Evolutionary conservation across 192 early-diverging fungal species (phyloP), one percentile per base, ranked within the genome.

Genomic region (Coemansia sp.): DNA sequence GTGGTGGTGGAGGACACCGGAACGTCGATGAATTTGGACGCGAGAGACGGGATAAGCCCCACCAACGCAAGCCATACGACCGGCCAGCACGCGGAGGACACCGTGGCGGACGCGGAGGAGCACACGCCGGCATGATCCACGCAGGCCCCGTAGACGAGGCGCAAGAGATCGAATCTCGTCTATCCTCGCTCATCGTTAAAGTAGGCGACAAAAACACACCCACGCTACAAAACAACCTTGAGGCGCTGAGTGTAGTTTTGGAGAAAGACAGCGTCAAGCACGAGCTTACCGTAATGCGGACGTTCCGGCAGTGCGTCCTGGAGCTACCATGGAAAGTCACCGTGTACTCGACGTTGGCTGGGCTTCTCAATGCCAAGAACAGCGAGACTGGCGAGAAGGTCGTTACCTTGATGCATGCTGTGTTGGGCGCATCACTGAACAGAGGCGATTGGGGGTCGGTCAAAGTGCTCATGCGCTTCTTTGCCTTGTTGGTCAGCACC

Each of bases 381-480:
- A 72, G 75, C 62, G 89, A 88, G 24, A 87, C 90, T 2, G 93
- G 88, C 33, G 82, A 67, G 3, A 86, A 84, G 29, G 82, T 99
- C 29, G 87, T 97, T 20, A 68, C 75, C 8, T 76, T 80, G 71
- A 86, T 89, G 66, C 73, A 86, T 18, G 77, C 84, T 7, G 71
- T 85, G 4, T 73, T 95, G 20, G 72, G 89, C 40, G 79, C 88
- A 2, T 85, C 86, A 27, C 71, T 95, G 70, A 75, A 76, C 0
- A 68, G 74, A 12, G 82, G 83, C 27, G 80, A 92, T 63, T 95
- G 93, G 89, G 85, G 86, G 8, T 85, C 88, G 31, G 88, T 91
- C 66, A 96, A 96, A 77, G 76, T 94, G 18, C 65, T 92, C 18
- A 72, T 95, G 72, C 85, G 94, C 43, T 97, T 91, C 77, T 93